Conservation (phyloP, 192 early-diverging fungal genomes). For the Backusella morwellensis region DNA sequence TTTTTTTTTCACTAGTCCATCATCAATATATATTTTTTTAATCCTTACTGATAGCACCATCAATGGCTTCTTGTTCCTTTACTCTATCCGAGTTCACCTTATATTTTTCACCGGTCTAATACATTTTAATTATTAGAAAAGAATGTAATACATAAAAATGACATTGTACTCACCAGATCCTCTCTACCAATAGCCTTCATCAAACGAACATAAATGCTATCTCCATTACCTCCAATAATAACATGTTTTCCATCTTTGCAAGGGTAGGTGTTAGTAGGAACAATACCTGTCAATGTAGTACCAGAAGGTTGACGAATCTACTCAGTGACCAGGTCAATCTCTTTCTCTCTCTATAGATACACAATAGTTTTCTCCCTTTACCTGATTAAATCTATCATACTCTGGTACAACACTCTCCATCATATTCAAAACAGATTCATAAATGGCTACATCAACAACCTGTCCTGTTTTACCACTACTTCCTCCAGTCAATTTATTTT, state of each 20-base stretch:
- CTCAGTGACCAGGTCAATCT: neutral
- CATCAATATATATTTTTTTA: neutral
- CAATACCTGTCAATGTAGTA: slow-evolving; percentile 51
- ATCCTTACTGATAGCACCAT: slow-evolving; percentile 39
- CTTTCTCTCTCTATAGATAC: neutral
- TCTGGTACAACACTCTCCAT: slow-evolving; percentile 50
- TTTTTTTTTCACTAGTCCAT: neutral
- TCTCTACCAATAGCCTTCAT: slow-evolving; percentile 41
- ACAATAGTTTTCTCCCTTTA: neutral
- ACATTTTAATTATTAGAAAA: neutral
- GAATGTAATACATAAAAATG: neutral
- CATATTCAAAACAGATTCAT: slow-evolving; percentile 49
- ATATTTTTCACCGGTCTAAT: slow-evolving; percentile 37
- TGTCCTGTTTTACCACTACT: slow-evolving; percentile 31
- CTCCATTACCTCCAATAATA: slow-evolving; percentile 52
- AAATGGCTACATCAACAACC: slow-evolving; percentile 51
- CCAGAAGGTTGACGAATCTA: slow-evolving; percentile 51
- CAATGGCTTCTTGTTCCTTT: slow-evolving; percentile 37
- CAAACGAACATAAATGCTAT: slow-evolving; percentile 47
- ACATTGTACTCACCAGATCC: slow-evolving; percentile 31
- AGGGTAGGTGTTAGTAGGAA: slow-evolving; percentile 46
- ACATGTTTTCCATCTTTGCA: slow-evolving; percentile 47
- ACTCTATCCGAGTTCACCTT: slow-evolving; percentile 45
- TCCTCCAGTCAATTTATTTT: slow-evolving; percentile 27
- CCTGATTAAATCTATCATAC: slow-evolving; percentile 44